Evolutionary conservation across 1,139 yeast species (phyloP), one percentile per base, ranked within the genome.

Genomic region (Petasospora fabianii): DNA sequence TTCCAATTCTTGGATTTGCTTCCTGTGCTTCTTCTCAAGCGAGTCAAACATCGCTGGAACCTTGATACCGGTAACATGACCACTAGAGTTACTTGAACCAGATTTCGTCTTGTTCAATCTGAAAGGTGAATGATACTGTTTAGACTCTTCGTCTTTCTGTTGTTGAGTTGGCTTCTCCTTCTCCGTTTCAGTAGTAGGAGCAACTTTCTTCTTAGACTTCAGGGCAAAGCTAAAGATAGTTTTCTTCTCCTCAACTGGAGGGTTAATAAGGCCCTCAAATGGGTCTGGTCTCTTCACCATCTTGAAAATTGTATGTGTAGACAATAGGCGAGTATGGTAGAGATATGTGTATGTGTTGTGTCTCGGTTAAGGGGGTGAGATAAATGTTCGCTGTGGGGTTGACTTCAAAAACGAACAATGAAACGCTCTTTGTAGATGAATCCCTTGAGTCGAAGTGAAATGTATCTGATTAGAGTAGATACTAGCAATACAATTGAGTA

Each of bases 41-140:
- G 39, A 27, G 16, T 34, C 35, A 20, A 49, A 47, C 26, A 49
- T n/a, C 7, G 29, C 9, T 13, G 49, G 49, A 16, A 38, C 32
- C 34, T 36, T 27, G 33, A 42, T 29, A 2, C 33, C 44, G 14
- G 24, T n/a, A n/a, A n/a, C n/a, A n/a, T n/a, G n/a, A n/a, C n/a
- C n/a, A 24, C 3, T 24, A 30, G 15, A 21, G 32, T 27, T 20
- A 19, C n/a, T 35, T 35, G 15, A 20, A 17, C 3, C 38, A 12
- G 12, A 32, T 13, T 24, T 18, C 27, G 32, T 13, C 26, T 40
- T 38, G 18, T 30, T 20, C 15, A 15, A 13, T 35, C 46, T 41
- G 42, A 45, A 45, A 5, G 48, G 48, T 13, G 48, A 45, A 26
- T 21, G 28, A 32, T 42, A 45, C 24, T 41, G 38, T 21, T 36